phyloP scores from a whole-genome alignment of 495 filamentous ascomycete genomes.

The Penicillium cinerascens region DNA sequence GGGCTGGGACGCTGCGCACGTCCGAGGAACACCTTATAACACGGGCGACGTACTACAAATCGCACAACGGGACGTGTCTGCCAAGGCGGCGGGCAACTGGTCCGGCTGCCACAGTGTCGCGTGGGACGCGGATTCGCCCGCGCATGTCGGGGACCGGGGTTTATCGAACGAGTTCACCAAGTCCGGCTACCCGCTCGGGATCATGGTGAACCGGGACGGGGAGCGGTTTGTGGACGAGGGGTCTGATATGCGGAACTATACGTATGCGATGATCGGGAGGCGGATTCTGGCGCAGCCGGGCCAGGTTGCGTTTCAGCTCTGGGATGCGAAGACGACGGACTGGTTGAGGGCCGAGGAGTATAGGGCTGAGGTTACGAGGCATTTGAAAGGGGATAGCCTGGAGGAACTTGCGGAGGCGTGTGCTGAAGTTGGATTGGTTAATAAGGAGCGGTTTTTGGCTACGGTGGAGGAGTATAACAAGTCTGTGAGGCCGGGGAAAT shows the following conservation, averaged over 20 bases:
- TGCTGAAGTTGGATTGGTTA: conserved; percentile 37
- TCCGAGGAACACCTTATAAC: conserved; percentile 60
- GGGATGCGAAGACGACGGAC: conserved; percentile 46
- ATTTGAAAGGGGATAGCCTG: conserved; percentile 44
- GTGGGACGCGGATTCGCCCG: conserved; percentile 58
- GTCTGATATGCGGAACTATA: conserved; percentile 58
- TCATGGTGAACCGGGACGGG: conserved; percentile 58
- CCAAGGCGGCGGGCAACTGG: conserved; percentile 53
- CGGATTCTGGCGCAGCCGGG: conserved; percentile 53
- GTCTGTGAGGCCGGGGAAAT: conserved; percentile 38
- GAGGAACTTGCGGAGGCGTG: conserved; percentile 52
- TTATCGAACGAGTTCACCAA: conserved; percentile 64
- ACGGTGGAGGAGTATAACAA: conserved; percentile 52
- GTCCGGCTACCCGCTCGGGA: conserved; percentile 60
- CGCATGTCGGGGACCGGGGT: conserved; percentile 46
- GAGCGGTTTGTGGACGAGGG: conserved; percentile 63
- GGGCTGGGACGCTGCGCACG: conserved; percentile 56
- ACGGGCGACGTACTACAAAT: conserved; percentile 51
- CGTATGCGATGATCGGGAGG: conserved; percentile 59
- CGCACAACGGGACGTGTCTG: conserved; percentile 46
- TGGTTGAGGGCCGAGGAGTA: conserved; percentile 59
- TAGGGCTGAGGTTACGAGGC: conserved; percentile 48
- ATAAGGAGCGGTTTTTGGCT: conserved; percentile 38
- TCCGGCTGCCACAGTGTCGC: conserved; percentile 58
- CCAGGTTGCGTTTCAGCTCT: conserved; percentile 58